A percentile compares a stretch with the other conserved stretches of the same genome.
Conservation (phyloP, 1,284 basidiomycete genomes). For the Exobasidium cylindrosporum region DNA sequence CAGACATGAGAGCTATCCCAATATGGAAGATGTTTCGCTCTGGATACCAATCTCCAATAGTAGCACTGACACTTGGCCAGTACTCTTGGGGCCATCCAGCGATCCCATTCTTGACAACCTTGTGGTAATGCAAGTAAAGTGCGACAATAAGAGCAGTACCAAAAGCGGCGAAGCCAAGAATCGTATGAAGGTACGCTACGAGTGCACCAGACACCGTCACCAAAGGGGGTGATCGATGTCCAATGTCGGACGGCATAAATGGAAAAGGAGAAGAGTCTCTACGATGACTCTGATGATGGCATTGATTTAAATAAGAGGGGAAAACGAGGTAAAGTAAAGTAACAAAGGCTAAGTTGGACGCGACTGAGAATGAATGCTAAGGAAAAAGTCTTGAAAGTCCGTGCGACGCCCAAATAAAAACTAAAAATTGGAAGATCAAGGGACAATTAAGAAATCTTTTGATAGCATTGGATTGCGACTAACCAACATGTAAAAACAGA, state of each 20-base stretch:
- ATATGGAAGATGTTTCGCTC: slow-evolving; percentile 76
- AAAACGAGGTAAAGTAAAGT: too few species aligned
- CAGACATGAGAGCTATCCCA: slow-evolving; percentile 69
- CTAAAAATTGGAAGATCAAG: too few species aligned
- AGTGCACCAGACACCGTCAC: slow-evolving; percentile 34
- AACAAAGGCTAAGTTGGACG: too few species aligned
- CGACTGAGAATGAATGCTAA: too few species aligned
- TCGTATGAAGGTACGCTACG: slow-evolving; percentile 64
- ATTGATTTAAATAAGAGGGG: too few species aligned
- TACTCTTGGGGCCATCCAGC: slow-evolving; percentile 81
- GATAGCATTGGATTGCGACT: too few species aligned
- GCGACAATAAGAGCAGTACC: slow-evolving; percentile 68
- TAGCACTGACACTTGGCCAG: slow-evolving; percentile 89
- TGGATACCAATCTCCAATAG: slow-evolving; percentile 52
- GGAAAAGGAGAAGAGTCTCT: too few species aligned
- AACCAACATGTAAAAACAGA: too few species aligned
- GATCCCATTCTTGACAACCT: slow-evolving; percentile 83
- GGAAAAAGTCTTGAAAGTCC: too few species aligned
- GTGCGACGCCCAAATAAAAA: too few species aligned
- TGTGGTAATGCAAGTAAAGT: slow-evolving; percentile 72
- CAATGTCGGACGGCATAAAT: slow-evolving; percentile 12
- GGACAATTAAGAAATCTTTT: too few species aligned
- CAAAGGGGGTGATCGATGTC: slow-evolving; percentile 20
- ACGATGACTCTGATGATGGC: too few species aligned
- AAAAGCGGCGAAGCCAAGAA: slow-evolving; percentile 71